phyloP scores from a whole-genome alignment of 1,284 basidiomycete genomes.

The Heterobasidion irregulare region DNA sequence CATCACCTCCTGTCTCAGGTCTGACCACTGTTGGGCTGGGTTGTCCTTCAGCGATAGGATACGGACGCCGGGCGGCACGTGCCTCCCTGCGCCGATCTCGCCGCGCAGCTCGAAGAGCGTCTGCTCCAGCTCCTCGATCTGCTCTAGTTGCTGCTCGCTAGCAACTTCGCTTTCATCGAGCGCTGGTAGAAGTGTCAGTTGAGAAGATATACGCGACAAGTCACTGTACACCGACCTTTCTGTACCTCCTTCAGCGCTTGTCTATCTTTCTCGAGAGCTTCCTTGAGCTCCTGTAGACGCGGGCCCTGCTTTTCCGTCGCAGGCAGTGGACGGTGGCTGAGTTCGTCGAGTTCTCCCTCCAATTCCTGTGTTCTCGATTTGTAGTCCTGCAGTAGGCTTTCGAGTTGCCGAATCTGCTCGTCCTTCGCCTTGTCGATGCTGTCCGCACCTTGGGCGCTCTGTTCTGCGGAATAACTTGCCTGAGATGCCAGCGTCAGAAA shows the following conservation, averaged over 20 bases:
- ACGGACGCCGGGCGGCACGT: constrained; percentile 64
- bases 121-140: constrained; percentile 59
- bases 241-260: constrained; percentile 28
- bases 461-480: constrained; percentile 56
- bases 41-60: constrained; percentile 68
- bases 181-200: constrained; percentile 21
- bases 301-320: constrained; percentile 15
- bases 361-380: constrained; percentile 38
- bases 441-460: constrained; percentile 22
- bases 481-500: constrained; percentile 14
- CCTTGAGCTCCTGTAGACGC: constrained; percentile 28
- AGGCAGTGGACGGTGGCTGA: constrained; percentile 24
- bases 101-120: constrained; percentile 67
- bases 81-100: constrained; percentile 70
- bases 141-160: constrained; percentile 32
- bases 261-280: constrained; percentile 33
- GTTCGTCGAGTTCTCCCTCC: constrained; percentile 31
- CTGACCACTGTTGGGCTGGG: constrained; percentile 67
- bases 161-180: constrained; percentile 31
- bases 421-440: constrained; percentile 26
- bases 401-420: constrained; percentile 47
- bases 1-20: constrained; percentile 57
- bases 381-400: constrained; percentile 46
- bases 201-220: neutral
- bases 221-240: constrained; percentile 29